Percentiles rank a stretch among this genome's conserved stretches.
These are phyloP conservation scores for Apophysomyces elegans DNA, from an alignment of 371 early-diverging fungal species.

Conservation along the genomic window DNA sequence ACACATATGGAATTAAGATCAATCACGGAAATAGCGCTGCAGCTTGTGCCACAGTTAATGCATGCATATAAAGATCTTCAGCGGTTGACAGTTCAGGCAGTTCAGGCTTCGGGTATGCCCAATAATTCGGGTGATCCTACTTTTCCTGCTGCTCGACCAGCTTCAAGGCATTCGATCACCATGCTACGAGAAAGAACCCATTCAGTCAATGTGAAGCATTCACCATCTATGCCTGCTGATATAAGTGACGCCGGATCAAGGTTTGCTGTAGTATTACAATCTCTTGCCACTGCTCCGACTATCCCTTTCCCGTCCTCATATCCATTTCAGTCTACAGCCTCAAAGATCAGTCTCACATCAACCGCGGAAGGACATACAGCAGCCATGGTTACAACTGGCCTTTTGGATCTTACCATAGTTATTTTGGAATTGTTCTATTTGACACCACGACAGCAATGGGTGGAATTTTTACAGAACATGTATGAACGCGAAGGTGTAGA, in stretches of 20 bases:
- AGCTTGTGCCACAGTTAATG: slow-evolving; percentile 44
- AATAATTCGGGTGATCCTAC: background rate
- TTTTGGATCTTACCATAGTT: slow-evolving; percentile 54
- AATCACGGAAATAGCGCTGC: slow-evolving; percentile 35
- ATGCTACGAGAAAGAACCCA: slow-evolving; percentile 30
- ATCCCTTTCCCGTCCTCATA: slow-evolving; percentile 47
- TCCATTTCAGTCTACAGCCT: slow-evolving; percentile 37
- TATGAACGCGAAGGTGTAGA: slow-evolving; percentile 49
- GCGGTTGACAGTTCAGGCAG: slow-evolving; percentile 41
- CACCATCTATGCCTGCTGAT: slow-evolving; percentile 1
- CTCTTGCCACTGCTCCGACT: slow-evolving; percentile 45
- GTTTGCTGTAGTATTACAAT: slow-evolving; percentile 39
- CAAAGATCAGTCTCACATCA: slow-evolving; percentile 14
- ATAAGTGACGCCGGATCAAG: slow-evolving; percentile 12
- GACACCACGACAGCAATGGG: slow-evolving; percentile 50
- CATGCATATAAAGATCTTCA: slow-evolving; percentile 53
- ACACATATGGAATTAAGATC: slow-evolving; percentile 27
- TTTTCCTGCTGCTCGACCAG: slow-evolving; percentile 7
- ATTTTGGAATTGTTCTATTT: slow-evolving; percentile 52
- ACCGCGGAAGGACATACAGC: slow-evolving; percentile 26
- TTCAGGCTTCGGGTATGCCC: slow-evolving; percentile 30
- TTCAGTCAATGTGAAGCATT: slow-evolving; percentile 21
- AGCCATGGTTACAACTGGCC: slow-evolving; percentile 49
- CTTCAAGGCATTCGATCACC: slow-evolving; percentile 27
- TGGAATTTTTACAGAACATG: slow-evolving; percentile 36